Conservation (phyloP, 805 yeast species). For the Suhomyces sp. region DNA sequence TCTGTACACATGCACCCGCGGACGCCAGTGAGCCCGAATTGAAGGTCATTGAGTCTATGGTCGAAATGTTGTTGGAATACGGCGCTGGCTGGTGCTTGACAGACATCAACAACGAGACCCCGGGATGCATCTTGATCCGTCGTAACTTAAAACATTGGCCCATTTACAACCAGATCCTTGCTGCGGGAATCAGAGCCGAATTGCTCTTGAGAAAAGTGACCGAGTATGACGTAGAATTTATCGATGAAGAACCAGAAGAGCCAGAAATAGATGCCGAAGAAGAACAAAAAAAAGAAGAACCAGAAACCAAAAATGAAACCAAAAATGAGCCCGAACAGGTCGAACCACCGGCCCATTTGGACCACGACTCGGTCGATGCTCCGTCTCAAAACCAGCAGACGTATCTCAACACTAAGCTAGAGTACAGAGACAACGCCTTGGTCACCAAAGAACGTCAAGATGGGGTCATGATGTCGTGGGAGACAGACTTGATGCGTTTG, state of each 20-base stretch:
- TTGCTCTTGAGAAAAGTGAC: slow-evolving; percentile 68
- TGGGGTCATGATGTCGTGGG: slow-evolving; percentile 99
- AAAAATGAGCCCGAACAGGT: background rate
- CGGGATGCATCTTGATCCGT: slow-evolving; percentile 75
- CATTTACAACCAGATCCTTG: slow-evolving; percentile 54
- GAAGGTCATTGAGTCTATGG: slow-evolving; percentile 48
- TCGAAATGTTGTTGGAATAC: slow-evolving; percentile 65
- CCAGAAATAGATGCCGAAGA: background rate
- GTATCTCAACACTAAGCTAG: slow-evolving; percentile 63
- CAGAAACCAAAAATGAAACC: background rate
- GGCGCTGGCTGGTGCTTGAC: slow-evolving; percentile 92
- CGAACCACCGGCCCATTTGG: background rate
- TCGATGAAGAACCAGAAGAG: slow-evolving; percentile 25
- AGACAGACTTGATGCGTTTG: slow-evolving; percentile 70
- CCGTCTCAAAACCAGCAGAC: slow-evolving; percentile 65
- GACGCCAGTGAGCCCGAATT: slow-evolving; percentile 44
- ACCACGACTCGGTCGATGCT: slow-evolving; percentile 22
- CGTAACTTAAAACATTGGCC: slow-evolving; percentile 40
- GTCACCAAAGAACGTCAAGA: slow-evolving; percentile 71
- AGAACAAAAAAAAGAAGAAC: no score
- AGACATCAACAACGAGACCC: slow-evolving; percentile 70
- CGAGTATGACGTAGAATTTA: slow-evolving; percentile 60
- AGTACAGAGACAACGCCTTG: slow-evolving; percentile 65
- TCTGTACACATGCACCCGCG: slow-evolving; percentile 54
- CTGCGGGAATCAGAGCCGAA: slow-evolving; percentile 91